Evolutionary conservation across 192 early-diverging fungal species (phyloP).

Genomic region (Geranomyces michiganensis): DNA sequence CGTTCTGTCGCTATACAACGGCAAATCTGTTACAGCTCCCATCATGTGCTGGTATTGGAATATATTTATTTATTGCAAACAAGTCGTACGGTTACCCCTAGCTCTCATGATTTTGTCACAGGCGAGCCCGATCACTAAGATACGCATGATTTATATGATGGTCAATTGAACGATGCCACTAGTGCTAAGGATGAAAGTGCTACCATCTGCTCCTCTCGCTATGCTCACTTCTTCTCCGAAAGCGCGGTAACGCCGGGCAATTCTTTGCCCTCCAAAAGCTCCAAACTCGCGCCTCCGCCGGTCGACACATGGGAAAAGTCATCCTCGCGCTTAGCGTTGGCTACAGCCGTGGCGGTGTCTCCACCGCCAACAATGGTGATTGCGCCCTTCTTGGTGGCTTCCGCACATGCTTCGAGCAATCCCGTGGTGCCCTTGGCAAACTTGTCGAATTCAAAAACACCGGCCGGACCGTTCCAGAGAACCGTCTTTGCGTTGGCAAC

Average conservation of each 20-base stretch:
- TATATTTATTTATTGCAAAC: no score
- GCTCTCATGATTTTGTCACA: no score
- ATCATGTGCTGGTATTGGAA: no score
- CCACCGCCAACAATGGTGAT: constrained; percentile 95
- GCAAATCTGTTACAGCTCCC: no score
- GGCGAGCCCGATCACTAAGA: no score
- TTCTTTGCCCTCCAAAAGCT: constrained; percentile 93
- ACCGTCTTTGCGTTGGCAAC: constrained; percentile 87
- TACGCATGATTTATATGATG: no score
- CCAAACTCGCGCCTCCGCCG: constrained; percentile 94
- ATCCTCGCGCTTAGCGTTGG: constrained; percentile 79
- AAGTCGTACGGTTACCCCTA: no score
- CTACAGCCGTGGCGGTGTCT: constrained; percentile 96
- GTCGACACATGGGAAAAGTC: constrained; percentile 94
- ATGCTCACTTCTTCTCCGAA: constrained; percentile 19
- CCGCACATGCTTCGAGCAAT: constrained; percentile 82
- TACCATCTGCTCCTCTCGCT: not conserved
- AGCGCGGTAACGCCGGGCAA: constrained; percentile 63
- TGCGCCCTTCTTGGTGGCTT: constrained; percentile 82
- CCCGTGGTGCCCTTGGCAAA: constrained; percentile 85
- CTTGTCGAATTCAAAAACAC: constrained; percentile 97
- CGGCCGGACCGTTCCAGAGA: constrained; percentile 96
- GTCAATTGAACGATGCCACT: no score
- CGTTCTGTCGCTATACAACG: no score
- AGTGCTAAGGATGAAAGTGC: no score